Base-by-base conservation (phyloP, 2,329 filamentous ascomycete species). In the Fusarium equiseti region DNA sequence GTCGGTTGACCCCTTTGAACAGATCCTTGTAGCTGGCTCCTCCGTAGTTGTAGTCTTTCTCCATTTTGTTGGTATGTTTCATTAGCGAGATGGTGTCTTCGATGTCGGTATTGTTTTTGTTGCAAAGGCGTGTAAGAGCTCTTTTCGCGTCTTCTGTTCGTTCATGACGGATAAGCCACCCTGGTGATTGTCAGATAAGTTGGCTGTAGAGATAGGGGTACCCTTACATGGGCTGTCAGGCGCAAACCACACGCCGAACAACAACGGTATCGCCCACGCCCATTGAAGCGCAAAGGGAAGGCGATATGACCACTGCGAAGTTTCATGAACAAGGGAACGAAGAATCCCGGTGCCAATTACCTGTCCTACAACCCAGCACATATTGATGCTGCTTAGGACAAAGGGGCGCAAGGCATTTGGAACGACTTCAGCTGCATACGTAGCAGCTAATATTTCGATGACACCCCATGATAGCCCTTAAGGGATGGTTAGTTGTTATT, bases 31-130 rank as follows among this genome's bases (percentile, higher is more conserved):
- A 74, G 45, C 51, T 68, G 5, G 73, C 77, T 20, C 78, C 78
- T 9, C 83, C 83, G 6, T 73, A 71, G 13, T 76, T 77, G 56
- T 78, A 71, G 40, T 80, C 73, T 63, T 81, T 79, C 66, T 86
- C 84, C 16, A 83, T 72, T 67, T 81, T 77, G 65, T 83, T 78
- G 8, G 82, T 84, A 46, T 82, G 78, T 9, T 80, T 76, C 76
- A 83, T 82, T 56, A 81, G 72, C 50, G 78, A 76, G 31, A 83
- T 69, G 31, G 86, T 83, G 60, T 86, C 81, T 57, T 87, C 85
- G 9, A 78, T 77, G 35, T 78, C 69, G 26, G 79, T 79, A 26
- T 71, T 60, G 54, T 79, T 72, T 43, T 77, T 61, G 31, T 77
- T 71, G 38, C 56, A 69, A 12, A 83, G 77, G 5, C 79, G 74